phyloP scores from a whole-genome alignment of 176 grass and related monocot genomes.

The Thalia dealbata region DNA sequence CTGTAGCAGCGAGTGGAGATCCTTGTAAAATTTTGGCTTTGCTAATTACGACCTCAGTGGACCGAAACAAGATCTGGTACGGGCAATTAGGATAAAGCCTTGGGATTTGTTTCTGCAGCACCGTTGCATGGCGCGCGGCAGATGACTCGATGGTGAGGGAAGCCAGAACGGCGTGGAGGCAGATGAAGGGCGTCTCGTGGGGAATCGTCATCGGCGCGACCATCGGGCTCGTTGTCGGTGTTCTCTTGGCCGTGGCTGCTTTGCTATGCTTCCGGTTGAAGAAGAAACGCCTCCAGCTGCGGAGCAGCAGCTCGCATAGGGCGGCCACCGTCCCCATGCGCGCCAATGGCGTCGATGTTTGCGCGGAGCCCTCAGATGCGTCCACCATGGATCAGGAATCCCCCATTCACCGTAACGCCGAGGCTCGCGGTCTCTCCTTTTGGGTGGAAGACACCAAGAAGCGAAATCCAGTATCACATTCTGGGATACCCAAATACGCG shows the following conservation, averaged over 20 bases:
- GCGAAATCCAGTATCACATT: conserved; percentile 56
- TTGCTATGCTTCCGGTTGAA: conserved; percentile 60
- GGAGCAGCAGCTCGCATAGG: conserved; percentile 64
- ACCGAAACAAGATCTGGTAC: neutral
- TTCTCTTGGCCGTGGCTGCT: conserved; percentile 53
- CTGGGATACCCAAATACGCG: conserved; percentile 80
- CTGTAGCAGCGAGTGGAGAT: neutral
- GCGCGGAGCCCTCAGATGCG: conserved; percentile 37
- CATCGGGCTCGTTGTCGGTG: conserved; percentile 53
- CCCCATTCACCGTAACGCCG: conserved; percentile 33
- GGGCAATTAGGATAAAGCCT: neutral
- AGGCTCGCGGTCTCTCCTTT: conserved; percentile 20
- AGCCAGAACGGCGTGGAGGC: neutral
- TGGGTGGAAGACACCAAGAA: conserved; percentile 47
- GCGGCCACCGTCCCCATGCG: conserved; percentile 46
- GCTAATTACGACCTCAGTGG: neutral
- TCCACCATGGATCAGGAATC: conserved; percentile 62
- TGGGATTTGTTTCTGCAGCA: neutral
- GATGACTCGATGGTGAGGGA: neutral
- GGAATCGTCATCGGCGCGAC: conserved; percentile 72
- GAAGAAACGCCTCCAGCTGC: conserved; percentile 37
- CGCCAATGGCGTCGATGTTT: conserved; percentile 39
- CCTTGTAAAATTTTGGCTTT: neutral
- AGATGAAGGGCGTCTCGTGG: conserved; percentile 42
- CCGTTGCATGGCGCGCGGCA: too few relatives aligned